These are phyloP conservation scores for Colletotrichum gigasporum DNA, from an alignment of 2,329 filamentous ascomycete species.

Conservation along the genomic window DNA sequence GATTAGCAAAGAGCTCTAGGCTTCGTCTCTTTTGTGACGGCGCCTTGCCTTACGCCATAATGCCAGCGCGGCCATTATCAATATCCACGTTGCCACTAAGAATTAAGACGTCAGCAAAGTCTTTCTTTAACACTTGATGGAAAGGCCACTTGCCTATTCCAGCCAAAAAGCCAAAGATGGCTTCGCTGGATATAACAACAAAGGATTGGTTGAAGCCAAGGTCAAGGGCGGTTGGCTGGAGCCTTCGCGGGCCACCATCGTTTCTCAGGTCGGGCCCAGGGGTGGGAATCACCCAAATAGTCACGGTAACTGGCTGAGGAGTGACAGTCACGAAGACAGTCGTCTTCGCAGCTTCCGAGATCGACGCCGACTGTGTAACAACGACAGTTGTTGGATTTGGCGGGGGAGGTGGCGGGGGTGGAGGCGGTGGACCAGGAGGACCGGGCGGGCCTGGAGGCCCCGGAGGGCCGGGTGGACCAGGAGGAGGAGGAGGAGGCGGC, in stretches of 20 bases:
- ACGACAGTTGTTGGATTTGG: neutral
- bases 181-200: neutral
- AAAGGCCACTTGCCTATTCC: neutral
- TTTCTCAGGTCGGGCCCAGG: neutral
- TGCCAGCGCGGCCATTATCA: neutral
- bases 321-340: neutral
- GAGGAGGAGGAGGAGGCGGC: neutral
- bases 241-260: neutral
- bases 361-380: neutral
- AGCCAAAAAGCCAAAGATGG: constrained; percentile 2
- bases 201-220: neutral
- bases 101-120: neutral
- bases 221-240: neutral
- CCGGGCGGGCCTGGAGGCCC: neutral
- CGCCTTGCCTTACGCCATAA: neutral
- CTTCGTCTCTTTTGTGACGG: neutral
- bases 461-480: neutral
- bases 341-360: neutral
- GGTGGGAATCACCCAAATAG: neutral
- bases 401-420: neutral
- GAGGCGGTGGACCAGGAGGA: neutral
- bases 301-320: neutral
- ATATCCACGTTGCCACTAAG: neutral
- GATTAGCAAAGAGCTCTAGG: neutral
- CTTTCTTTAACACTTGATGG: neutral